These are phyloP conservation scores for Hevea brasiliensis DNA, from an alignment of 345 rosid genomes.

Conservation along the genomic window DNA sequence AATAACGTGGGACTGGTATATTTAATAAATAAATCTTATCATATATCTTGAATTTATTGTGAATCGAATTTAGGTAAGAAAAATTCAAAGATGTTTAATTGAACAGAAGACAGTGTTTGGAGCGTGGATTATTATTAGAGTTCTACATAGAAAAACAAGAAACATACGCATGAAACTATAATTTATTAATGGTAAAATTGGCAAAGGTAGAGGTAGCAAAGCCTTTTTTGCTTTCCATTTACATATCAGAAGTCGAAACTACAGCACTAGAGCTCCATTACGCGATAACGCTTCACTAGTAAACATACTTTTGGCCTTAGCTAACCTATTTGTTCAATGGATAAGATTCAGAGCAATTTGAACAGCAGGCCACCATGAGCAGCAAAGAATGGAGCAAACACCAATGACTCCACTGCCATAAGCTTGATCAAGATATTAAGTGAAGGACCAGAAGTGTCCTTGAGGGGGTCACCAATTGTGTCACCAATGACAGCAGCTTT, in stretches of 20 bases:
- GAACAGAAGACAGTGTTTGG: too few relatives aligned
- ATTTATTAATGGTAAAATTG: background rate
- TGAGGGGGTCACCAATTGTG: constrained; percentile 70
- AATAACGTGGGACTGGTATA: too few relatives aligned
- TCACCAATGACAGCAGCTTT: constrained; percentile 77
- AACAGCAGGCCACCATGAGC: constrained; percentile 64
- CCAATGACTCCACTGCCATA: constrained; percentile 73
- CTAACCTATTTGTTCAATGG: too few relatives aligned
- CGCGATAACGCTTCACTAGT: background rate
- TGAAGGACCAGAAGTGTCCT: constrained; percentile 74
- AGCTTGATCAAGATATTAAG: constrained; percentile 77
- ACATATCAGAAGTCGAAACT: background rate
- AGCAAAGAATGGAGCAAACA: constrained; percentile 73
- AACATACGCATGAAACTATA: background rate
- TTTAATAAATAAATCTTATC: too few relatives aligned
- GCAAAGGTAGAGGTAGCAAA: background rate
- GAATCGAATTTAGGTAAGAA: too few relatives aligned
- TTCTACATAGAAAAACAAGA: too few relatives aligned
- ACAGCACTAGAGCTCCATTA: background rate
- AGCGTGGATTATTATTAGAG: too few relatives aligned
- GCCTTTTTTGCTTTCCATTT: background rate
- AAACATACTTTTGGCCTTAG: background rate
- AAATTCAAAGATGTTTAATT: too few relatives aligned
- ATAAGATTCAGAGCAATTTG: constrained; percentile 41
- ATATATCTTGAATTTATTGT: too few relatives aligned